Evolutionary conservation across 768 basidiomycete species (phyloP).

Genomic region (Hemileccinum rubropunctum): DNA sequence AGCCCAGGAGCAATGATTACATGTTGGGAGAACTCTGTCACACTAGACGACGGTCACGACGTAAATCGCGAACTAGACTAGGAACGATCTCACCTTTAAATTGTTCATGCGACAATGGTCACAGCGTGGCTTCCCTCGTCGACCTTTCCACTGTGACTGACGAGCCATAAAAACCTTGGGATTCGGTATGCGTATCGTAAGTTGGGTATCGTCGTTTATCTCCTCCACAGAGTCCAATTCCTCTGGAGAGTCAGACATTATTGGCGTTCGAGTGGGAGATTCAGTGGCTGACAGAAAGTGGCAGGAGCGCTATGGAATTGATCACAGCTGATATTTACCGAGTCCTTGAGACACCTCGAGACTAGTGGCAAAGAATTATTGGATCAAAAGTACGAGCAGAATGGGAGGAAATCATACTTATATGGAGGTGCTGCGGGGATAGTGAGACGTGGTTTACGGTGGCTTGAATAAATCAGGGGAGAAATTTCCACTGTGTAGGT

Average conservation of each 20-base stretch:
- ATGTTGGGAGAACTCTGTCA: conserved; percentile 66
- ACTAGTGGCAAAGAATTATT: conserved; percentile 10
- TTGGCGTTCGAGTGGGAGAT: conserved; percentile 8
- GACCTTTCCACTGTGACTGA: conserved; percentile 72
- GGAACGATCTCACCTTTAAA: conserved; percentile 52
- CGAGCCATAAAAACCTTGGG: conserved; percentile 65
- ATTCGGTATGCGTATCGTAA: conserved; percentile 67
- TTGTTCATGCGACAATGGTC: conserved; percentile 72
- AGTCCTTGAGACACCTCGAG: not conserved
- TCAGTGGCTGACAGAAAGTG: conserved; percentile 18
- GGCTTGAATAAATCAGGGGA: conserved; percentile 11
- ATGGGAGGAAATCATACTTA: conserved; percentile 12
- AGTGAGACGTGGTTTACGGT: conserved; percentile 7
- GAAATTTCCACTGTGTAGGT: conserved; percentile 6
- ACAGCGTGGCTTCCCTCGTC: conserved; percentile 71
- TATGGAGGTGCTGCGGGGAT: conserved; percentile 9
- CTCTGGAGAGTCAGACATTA: conserved; percentile 37
- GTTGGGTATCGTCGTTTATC: conserved; percentile 46
- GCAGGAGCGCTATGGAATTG: conserved; percentile 1
- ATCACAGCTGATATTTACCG: conserved; percentile 6
- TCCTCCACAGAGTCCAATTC: conserved; percentile 40
- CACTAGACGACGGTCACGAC: conserved; percentile 42
- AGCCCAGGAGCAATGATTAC: conserved; percentile 70
- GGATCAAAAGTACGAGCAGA: conserved; percentile 4
- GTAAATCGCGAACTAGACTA: conserved; percentile 1